Conservation (phyloP, 2,329 filamentous ascomycete species). For the Pseudonectria buxi region DNA sequence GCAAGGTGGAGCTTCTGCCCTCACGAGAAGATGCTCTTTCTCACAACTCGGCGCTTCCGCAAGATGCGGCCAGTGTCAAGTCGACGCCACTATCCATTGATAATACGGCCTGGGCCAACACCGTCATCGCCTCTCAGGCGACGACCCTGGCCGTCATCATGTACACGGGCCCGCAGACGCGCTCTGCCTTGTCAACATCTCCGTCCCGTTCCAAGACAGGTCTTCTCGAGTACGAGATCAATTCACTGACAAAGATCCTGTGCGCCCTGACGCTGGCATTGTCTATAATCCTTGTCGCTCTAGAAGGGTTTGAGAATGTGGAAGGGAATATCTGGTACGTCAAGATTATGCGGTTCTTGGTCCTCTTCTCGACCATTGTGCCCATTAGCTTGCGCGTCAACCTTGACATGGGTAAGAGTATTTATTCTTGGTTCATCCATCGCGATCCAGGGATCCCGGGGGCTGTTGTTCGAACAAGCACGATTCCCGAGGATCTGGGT, state of each 20-base stretch:
- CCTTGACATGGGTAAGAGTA: conserved; percentile 92
- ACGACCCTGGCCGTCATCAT: conserved; percentile 83
- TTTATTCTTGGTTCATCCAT: conserved; percentile 94
- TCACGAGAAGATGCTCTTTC: conserved; percentile 43
- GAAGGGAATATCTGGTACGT: conserved; percentile 78
- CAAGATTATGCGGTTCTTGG: conserved; percentile 95
- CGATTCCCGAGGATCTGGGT: conserved; percentile 92
- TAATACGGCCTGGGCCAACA: conserved; percentile 98
- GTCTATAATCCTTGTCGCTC: conserved; percentile 79
- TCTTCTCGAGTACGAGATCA: conserved; percentile 91
- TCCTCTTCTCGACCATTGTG: conserved; percentile 98
- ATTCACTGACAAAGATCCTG: conserved; percentile 91
- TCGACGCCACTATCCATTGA: conserved; percentile 81
- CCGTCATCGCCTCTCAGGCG: conserved; percentile 88
- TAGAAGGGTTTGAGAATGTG: conserved; percentile 70
- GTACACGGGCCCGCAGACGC: conserved; percentile 90
- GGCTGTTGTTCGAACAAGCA: conserved; percentile 91
- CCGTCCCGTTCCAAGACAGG: conserved; percentile 91
- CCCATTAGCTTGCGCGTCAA: conserved; percentile 96
- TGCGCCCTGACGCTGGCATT: conserved; percentile 81
- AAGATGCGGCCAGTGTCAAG: conserved; percentile 34
- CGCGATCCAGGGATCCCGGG: conserved; percentile 82
- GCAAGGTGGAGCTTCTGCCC: conserved; percentile 71
- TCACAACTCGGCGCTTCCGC: conserved; percentile 28
- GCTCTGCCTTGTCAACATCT: conserved; percentile 87